Percentiles rank a stretch among this genome's conserved stretches.
phyloP scores from a whole-genome alignment of 148 eudicot genomes.

The Nyssa sinensis region DNA sequence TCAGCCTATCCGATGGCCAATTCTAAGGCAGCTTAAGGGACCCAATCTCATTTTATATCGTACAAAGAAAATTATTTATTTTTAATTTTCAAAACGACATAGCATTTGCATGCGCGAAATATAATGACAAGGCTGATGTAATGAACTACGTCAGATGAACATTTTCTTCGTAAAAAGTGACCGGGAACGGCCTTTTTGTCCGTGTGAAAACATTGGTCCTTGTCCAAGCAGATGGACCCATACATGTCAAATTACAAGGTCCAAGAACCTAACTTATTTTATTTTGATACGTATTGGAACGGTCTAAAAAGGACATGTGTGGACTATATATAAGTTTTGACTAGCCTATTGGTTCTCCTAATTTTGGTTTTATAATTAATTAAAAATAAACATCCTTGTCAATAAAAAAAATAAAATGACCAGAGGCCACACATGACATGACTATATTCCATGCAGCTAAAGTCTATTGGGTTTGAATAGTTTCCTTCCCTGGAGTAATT shows the following conservation, averaged over 20 bases:
- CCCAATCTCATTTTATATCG: no score
- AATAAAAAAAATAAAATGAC: no score
- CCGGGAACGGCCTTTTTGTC: not conserved
- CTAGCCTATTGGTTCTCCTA: no score
- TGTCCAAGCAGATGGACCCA: not conserved
- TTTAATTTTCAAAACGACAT: no score
- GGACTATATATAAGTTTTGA: not conserved
- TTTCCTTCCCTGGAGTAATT: no score
- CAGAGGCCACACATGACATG: not conserved
- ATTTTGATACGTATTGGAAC: not conserved
- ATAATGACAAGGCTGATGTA: not conserved
- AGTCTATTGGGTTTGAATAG: no score
- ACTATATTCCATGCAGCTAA: no score
- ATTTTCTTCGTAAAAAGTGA: not conserved
- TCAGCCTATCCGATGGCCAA: no score
- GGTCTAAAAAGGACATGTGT: not conserved
- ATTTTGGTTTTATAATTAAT: no score
- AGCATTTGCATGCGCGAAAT: no score
- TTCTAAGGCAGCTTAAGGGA: no score
- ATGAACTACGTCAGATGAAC: not conserved
- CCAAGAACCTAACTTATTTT: not conserved
- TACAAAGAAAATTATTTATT: not conserved
- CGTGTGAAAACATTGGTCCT: not conserved
- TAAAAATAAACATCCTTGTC: no score
- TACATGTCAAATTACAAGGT: not conserved